A percentile compares a stretch with the other conserved stretches of the same genome.
phyloP scores from a whole-genome alignment of 2,329 filamentous ascomycete species.

The Sporothrix luriei region DNA sequence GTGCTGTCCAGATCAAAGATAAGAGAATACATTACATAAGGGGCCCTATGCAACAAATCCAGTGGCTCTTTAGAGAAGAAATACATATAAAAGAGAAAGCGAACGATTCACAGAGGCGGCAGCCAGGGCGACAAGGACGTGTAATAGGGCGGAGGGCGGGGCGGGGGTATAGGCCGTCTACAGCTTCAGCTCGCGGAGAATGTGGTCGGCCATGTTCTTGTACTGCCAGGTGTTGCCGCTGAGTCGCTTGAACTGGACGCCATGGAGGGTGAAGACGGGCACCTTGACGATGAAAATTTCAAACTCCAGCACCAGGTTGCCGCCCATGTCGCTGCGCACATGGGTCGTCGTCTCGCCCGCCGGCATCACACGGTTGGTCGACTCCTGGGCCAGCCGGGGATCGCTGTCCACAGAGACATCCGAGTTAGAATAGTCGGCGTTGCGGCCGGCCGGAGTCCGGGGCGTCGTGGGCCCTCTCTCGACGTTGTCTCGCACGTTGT shows the following conservation, averaged over 20 bases:
- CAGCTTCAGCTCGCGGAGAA: constrained; percentile 81
- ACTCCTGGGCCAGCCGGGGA: constrained; percentile 54
- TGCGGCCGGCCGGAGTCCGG: constrained; percentile 52
- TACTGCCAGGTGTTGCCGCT: constrained; percentile 97
- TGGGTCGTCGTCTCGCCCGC: constrained; percentile 89
- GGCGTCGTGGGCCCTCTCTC: constrained; percentile 55
- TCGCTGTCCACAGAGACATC: constrained; percentile 80
- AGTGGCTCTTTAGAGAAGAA: neutral
- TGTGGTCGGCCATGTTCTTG: constrained; percentile 96
- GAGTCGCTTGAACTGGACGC: constrained; percentile 97
- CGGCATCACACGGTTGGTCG: constrained; percentile 46
- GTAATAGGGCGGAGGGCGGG: no score
- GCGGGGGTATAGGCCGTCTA: constrained; percentile 49
- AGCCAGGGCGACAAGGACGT: neutral
- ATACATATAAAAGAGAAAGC: neutral
- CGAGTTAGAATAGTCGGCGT: constrained; percentile 77
- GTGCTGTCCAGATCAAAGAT: neutral
- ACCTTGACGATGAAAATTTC: constrained; percentile 99
- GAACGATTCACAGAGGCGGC: neutral
- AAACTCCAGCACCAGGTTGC: constrained; percentile 81
- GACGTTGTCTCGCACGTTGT: constrained; percentile 60
- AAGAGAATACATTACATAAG: neutral
- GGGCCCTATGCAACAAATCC: constrained; percentile 3
- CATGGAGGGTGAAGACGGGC: constrained; percentile 85
- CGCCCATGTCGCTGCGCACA: constrained; percentile 85